These are phyloP conservation scores for Bolboschoenoplectus hybrid DNA, from an alignment of 202 grass and related monocot genomes.

Conservation along the genomic window DNA sequence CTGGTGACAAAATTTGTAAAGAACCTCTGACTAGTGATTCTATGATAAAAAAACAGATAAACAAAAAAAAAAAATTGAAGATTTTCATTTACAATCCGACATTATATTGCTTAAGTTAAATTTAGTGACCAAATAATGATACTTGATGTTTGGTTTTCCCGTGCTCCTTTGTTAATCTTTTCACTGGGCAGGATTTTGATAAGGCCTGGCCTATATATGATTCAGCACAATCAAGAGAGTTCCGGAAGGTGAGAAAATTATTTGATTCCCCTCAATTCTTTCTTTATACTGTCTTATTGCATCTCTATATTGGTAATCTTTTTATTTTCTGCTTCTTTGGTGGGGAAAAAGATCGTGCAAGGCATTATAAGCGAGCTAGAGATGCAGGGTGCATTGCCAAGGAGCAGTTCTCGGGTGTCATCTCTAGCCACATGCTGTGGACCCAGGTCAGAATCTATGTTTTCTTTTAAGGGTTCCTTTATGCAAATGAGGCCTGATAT, in stretches of 20 bases:
- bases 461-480: slow-evolving; percentile 20
- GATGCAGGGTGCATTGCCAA: slow-evolving; percentile 82
- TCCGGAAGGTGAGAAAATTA: slow-evolving; percentile 74
- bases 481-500: not conserved
- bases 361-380: slow-evolving; percentile 99
- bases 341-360: slow-evolving; percentile 85
- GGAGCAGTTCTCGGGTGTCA: slow-evolving; percentile 99
- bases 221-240: slow-evolving; percentile 92
- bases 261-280: not conserved
- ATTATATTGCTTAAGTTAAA: not conserved
- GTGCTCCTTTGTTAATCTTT: slow-evolving; percentile 6
- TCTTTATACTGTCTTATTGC: slow-evolving; percentile 27
- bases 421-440: slow-evolving; percentile 96
- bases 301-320: slow-evolving; percentile 32
- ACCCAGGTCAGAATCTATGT: slow-evolving; percentile 61
- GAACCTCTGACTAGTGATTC: not conserved
- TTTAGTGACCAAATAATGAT: not conserved
- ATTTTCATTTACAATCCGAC: not conserved
- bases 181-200: slow-evolving; percentile 78
- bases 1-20: not conserved
- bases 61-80: not conserved
- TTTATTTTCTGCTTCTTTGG: slow-evolving; percentile 16
- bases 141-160: not conserved
- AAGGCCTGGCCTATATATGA: slow-evolving; percentile 98
- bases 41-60: not conserved